Evolutionary conservation across 83 land plant genomes (phyloP).

Genomic region (Isoetes engelmannii): DNA sequence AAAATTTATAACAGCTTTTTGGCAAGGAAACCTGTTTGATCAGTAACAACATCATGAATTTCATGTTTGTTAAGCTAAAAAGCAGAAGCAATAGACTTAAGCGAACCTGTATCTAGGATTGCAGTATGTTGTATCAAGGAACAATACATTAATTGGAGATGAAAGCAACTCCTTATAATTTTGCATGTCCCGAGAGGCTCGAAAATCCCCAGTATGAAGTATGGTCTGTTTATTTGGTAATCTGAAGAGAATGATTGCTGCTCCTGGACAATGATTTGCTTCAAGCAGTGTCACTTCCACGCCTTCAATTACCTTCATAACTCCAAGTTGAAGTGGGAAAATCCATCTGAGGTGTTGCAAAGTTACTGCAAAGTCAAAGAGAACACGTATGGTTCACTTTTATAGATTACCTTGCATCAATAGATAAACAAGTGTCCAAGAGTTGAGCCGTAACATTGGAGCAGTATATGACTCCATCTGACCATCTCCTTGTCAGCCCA

Average conservation of each 20-base stretch:
- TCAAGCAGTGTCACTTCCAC: constrained; percentile 51
- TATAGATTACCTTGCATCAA: constrained; percentile 40
- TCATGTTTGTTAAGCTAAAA: not conserved
- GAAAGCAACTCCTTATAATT: constrained; percentile 36
- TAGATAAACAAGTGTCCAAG: constrained; percentile 37
- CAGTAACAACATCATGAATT: not conserved
- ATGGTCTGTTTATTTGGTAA: constrained; percentile 34
- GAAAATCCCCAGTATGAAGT: constrained; percentile 73
- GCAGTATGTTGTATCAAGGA: constrained; percentile 74
- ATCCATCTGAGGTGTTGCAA: constrained; percentile 31
- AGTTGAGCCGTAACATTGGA: constrained; percentile 57
- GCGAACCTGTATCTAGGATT: constrained; percentile 49
- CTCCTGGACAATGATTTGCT: constrained; percentile 77
- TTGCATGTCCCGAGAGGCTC: constrained; percentile 56
- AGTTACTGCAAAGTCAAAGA: not conserved
- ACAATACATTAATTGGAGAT: constrained; percentile 32
- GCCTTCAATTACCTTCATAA: constrained; percentile 39
- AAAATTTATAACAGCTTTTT: constrained; percentile 48
- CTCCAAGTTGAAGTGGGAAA: constrained; percentile 38
- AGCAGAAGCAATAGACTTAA: not conserved
- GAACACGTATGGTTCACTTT: not conserved
- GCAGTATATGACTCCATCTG: constrained; percentile 64
- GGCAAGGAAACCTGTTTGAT: constrained; percentile 51
- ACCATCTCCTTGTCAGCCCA: constrained; percentile 54
- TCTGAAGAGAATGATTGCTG: constrained; percentile 51